Conservation (phyloP, 1,284 basidiomycete genomes). For the Cerioporus squamosus region DNA sequence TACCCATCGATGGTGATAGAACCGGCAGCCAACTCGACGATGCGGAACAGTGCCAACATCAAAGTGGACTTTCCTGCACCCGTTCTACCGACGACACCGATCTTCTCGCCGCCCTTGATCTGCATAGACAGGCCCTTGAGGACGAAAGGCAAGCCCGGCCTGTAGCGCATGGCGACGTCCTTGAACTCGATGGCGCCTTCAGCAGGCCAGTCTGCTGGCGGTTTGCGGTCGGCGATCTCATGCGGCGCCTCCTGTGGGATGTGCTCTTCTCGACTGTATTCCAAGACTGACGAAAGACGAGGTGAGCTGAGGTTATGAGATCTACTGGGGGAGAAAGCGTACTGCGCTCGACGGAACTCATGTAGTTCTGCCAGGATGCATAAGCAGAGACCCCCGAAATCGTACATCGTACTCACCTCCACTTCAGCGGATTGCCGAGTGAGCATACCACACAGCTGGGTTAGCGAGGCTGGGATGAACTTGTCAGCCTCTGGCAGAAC, state of each 20-base stretch:
- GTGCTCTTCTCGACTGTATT: slow-evolving; percentile 59
- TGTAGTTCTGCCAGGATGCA: slow-evolving; percentile 53
- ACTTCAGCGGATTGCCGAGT: slow-evolving; percentile 69
- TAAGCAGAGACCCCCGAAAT: slow-evolving; percentile 2
- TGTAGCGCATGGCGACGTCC: slow-evolving; percentile 59
- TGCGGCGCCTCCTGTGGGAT: slow-evolving; percentile 71
- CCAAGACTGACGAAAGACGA: slow-evolving; percentile 44
- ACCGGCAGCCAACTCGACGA: slow-evolving; percentile 66
- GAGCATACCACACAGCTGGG: slow-evolving; percentile 60
- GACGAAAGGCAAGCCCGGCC: slow-evolving; percentile 60
- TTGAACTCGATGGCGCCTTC: slow-evolving; percentile 56
- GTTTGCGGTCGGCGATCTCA: slow-evolving; percentile 57
- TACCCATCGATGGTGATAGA: slow-evolving; percentile 65
- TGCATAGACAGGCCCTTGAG: slow-evolving; percentile 60
- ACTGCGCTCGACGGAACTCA: slow-evolving; percentile 78
- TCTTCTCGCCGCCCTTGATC: slow-evolving; percentile 76
- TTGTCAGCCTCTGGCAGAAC: not conserved
- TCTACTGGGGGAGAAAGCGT: slow-evolving; percentile 14
- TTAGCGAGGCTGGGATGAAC: slow-evolving; percentile 46
- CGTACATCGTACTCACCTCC: slow-evolving; percentile 46
- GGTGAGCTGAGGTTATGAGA: not conserved
- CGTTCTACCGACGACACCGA: slow-evolving; percentile 76
- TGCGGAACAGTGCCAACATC: slow-evolving; percentile 46
- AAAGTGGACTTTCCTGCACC: slow-evolving; percentile 82
- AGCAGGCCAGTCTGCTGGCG: slow-evolving; percentile 55